A percentile compares a stretch with the other conserved stretches of the same genome.
These are phyloP conservation scores for Carex sylvatica DNA, from an alignment of 202 grass and related monocot genomes.

Conservation along the genomic window DNA sequence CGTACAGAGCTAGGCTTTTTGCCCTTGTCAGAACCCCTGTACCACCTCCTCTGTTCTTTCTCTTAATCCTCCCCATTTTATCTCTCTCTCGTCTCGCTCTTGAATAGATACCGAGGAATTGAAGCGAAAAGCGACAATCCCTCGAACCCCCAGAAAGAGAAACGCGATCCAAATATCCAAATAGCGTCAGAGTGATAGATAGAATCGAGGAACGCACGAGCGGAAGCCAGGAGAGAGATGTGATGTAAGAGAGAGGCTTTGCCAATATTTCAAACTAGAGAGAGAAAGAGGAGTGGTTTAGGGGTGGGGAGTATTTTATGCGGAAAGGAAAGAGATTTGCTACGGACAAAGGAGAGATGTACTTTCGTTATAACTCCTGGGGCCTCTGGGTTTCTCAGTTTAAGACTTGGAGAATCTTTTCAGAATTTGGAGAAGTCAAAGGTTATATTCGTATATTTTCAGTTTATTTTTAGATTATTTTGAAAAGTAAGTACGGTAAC, in stretches of 20 bases:
- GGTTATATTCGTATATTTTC: not conserved
- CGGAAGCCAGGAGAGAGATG: not conserved
- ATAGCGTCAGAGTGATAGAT: not conserved
- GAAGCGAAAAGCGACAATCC: not conserved
- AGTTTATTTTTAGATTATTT: too few relatives aligned
- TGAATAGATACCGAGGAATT: not conserved
- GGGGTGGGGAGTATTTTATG: not conserved
- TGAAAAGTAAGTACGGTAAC: too few relatives aligned
- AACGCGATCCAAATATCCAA: conserved; percentile 7
- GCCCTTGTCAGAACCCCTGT: conserved; percentile 25
- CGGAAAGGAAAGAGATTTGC: not conserved
- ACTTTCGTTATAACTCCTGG: not conserved
- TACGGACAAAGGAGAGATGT: conserved; percentile 1
- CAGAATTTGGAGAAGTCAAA: not conserved
- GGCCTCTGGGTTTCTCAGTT: not conserved
- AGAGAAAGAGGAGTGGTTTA: not conserved
- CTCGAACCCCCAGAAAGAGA: conserved; percentile 3
- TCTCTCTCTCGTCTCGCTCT: not conserved
- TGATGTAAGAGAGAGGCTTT: conserved; percentile 16
- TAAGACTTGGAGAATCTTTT: not conserved
- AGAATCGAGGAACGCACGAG: not conserved
- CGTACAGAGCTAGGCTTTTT: conserved; percentile 1
- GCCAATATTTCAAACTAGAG: conserved; percentile 23
- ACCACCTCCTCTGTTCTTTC: conserved; percentile 15
- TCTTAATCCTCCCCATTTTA: conserved; percentile 27